A percentile compares a stretch with the other conserved stretches of the same genome.
These are phyloP conservation scores for Eragrostis curvula DNA, from an alignment of 176 grass and related monocot species.

Conservation along the genomic window DNA sequence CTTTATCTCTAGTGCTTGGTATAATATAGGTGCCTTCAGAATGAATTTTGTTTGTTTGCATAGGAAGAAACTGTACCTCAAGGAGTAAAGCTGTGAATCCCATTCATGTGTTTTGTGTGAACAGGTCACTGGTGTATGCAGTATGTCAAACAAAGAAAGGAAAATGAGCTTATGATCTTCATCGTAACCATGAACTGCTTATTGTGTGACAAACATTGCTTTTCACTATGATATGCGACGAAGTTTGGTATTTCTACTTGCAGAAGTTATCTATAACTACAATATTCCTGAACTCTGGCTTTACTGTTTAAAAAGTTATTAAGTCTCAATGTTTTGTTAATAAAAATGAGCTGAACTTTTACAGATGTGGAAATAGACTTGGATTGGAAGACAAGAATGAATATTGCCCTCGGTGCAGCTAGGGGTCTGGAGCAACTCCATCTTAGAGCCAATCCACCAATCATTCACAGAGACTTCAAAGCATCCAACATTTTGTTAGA, in stretches of 20 bases:
- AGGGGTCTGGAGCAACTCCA: conserved; percentile 7
- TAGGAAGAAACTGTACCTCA: too few species aligned
- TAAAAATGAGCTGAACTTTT: background rate
- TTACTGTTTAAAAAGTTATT: background rate
- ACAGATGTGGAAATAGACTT: background rate
- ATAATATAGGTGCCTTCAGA: too few species aligned
- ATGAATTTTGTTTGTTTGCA: too few species aligned
- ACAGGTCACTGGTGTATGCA: too few species aligned
- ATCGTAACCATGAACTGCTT: too few species aligned
- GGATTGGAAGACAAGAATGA: conserved; percentile 26
- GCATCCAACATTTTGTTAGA: conserved; percentile 15
- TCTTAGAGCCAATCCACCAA: conserved; percentile 1
- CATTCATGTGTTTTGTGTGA: too few species aligned
- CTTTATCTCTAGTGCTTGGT: too few species aligned
- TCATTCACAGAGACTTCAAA: conserved; percentile 26
- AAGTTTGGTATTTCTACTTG: background rate
- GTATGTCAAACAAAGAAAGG: too few species aligned
- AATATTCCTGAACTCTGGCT: background rate
- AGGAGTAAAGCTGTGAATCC: too few species aligned
- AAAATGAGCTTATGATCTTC: too few species aligned
- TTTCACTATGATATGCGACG: too few species aligned
- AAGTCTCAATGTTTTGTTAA: background rate
- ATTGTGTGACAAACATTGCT: too few species aligned
- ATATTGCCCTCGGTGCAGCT: conserved; percentile 5
- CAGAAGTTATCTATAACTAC: background rate